Percentiles rank a stretch among this genome's conserved stretches.
phyloP scores from a whole-genome alignment of 2,329 filamentous ascomycete species.

The Nannizziopsis barbatae region DNA sequence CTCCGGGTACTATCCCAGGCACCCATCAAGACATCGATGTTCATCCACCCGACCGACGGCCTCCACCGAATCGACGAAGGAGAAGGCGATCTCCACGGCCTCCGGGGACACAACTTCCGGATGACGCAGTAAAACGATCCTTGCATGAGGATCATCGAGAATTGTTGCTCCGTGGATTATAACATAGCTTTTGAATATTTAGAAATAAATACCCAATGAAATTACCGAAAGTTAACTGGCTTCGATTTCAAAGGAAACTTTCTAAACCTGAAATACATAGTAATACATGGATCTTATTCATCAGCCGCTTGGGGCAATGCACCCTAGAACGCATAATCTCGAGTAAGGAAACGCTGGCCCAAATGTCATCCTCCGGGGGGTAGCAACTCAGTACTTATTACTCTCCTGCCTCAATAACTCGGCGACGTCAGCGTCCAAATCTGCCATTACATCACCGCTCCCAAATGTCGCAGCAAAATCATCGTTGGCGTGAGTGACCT shows the following conservation, averaged over 20 bases:
- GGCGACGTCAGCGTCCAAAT: conserved; percentile 51
- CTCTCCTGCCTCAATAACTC: conserved; percentile 45
- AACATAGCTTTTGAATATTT: background rate
- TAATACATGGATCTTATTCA: no score
- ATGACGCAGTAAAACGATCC: background rate
- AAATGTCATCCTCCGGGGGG: no score
- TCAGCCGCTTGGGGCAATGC: no score
- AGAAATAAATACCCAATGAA: background rate
- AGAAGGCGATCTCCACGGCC: background rate
- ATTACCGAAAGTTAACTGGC: background rate
- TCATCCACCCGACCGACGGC: conserved; percentile 10
- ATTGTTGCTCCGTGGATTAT: no score
- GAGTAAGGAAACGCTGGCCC: no score
- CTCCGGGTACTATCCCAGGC: conserved; percentile 12
- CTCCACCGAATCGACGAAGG: background rate
- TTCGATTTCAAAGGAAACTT: no score
- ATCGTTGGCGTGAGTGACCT: conserved; percentile 36
- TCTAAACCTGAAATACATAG: no score
- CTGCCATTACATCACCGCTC: conserved; percentile 43
- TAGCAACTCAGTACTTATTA: conserved; percentile 15
- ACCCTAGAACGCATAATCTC: no score
- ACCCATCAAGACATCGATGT: conserved; percentile 4
- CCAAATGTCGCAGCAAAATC: conserved; percentile 36
- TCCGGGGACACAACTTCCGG: background rate
- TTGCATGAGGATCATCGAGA: background rate